Evolutionary conservation across 306 rosid genomes (phyloP), one percentile per base, ranked within the genome.

Genomic region (Cucurbita moschata): DNA sequence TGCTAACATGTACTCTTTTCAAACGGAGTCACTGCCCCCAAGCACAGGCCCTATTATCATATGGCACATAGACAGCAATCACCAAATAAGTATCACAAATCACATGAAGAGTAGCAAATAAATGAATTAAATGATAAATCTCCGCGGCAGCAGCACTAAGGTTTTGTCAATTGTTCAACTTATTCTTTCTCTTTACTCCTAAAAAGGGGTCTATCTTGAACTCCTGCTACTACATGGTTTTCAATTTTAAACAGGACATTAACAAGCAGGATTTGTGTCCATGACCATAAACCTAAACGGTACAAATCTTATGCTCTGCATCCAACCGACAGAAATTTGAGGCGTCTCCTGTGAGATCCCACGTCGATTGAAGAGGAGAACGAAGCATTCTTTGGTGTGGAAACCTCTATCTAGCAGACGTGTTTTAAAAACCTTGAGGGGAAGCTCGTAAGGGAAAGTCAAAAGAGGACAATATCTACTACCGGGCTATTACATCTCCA

Each of bases 11-110:
- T 70, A 70, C 44, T 70, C 59, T 30, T 70, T 35, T 70, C 72
- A 14, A 38, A 50, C 58, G 59, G 74, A 65, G 40, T 89, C 91
- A 91, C 75, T 90, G 96, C 72, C 96, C 99, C 97, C 97, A 93
- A 76, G 94, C 88, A 80, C 98, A 93, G 76, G 96, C 89, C 88
- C 97, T 93, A 72, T 39, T 42, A 83, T 82, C 76, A 79, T 58
- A 75, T 26, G 71, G 73, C 81, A 71, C 35, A 60, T 18, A 54
- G 55, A 59, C 35, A 57, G 44, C 54, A 50, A 35, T 26, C 23
- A 23, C 39, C 16, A 59, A 23, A 12, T 54, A 18, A 58, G 43
- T 42, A n/a, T n/a, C n/a, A 9, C 47, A 30, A 43, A 58, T 12
- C 55, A 73, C 10, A 13, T 72, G 18, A 7, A 51, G 43, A 53